phyloP scores from a whole-genome alignment of 2,329 filamentous ascomycete species.

The Penicillium paneum region DNA sequence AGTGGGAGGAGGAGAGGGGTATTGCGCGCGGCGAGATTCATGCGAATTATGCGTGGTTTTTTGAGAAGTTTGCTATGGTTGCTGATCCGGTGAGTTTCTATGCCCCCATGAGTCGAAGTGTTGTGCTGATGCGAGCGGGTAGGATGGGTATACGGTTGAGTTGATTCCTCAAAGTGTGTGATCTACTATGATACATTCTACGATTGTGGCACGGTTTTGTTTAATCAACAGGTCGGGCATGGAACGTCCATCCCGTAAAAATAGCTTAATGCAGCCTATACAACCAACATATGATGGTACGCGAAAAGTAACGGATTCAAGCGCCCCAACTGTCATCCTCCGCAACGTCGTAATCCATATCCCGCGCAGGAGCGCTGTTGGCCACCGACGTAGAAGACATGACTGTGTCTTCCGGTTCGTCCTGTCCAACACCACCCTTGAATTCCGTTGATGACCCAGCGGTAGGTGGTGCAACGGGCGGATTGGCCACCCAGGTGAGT shows the following conservation, averaged over 20 bases:
- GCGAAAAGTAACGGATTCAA: background rate
- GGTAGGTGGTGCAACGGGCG: conserved; percentile 24
- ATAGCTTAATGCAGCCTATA: conserved; percentile 6
- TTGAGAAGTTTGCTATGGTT: conserved; percentile 39
- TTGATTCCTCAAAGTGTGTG: conserved; percentile 32
- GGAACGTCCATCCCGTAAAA: background rate
- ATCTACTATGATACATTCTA: background rate
- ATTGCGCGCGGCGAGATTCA: conserved; percentile 35
- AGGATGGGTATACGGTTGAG: conserved; percentile 38
- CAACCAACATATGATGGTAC: conserved; percentile 2
- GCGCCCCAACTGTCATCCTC: conserved; percentile 48
- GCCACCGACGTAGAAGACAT: conserved; percentile 29
- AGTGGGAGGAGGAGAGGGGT: conserved; percentile 35
- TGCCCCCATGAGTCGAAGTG: background rate
- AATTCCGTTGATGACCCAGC: conserved; percentile 18
- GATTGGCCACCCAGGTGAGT: conserved; percentile 52
- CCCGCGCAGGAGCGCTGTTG: conserved; percentile 19
- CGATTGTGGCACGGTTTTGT: background rate
- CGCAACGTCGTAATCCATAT: conserved; percentile 52
- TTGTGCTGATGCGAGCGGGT: background rate
- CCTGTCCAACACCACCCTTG: conserved; percentile 25
- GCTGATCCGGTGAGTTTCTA: conserved; percentile 36
- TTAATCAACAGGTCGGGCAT: background rate
- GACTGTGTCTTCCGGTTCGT: conserved; percentile 28
- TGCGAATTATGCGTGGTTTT: conserved; percentile 34